Evolutionary conservation across 441 rosid genomes (phyloP).

Genomic region (Adansonia rubrostipa): DNA sequence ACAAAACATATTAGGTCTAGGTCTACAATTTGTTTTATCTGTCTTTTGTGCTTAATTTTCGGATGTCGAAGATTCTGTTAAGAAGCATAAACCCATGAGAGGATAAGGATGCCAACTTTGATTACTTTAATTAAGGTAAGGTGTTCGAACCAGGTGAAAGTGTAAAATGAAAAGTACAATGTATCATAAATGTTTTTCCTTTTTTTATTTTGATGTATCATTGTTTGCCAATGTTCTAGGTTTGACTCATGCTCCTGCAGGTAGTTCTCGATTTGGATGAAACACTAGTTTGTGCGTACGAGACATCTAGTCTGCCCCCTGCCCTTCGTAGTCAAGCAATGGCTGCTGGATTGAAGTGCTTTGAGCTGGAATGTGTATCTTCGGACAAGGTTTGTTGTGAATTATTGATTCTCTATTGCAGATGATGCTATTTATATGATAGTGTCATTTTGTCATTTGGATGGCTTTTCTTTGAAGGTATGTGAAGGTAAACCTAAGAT

Average conservation of each 20-base stretch:
- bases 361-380: slow-evolving; percentile 80
- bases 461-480: slow-evolving; percentile 57
- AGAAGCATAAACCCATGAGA: not conserved
- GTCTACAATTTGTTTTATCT: not conserved
- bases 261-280: slow-evolving; percentile 96
- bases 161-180: not conserved
- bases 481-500: slow-evolving; percentile 79
- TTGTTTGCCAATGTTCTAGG: slow-evolving; percentile 24
- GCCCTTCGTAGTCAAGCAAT: slow-evolving; percentile 63
- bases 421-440: not conserved
- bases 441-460: slow-evolving; percentile 24
- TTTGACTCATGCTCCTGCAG: slow-evolving; percentile 40
- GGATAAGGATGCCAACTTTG: not conserved
- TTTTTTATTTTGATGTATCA: not conserved
- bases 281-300: slow-evolving; percentile 86
- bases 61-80: slow-evolving; percentile 14
- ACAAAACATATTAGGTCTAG: slow-evolving; percentile 1
- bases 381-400: slow-evolving; percentile 70
- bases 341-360: slow-evolving; percentile 79
- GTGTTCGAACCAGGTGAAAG: slow-evolving; percentile 12
- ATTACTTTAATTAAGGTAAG: slow-evolving; percentile 9
- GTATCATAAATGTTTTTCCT: not conserved
- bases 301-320: slow-evolving; percentile 75
- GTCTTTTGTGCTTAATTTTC: not conserved
- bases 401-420: slow-evolving; percentile 13